These are phyloP conservation scores for Metarhizium album DNA, from an alignment of 2,329 filamentous ascomycete genomes.

Conservation along the genomic window DNA sequence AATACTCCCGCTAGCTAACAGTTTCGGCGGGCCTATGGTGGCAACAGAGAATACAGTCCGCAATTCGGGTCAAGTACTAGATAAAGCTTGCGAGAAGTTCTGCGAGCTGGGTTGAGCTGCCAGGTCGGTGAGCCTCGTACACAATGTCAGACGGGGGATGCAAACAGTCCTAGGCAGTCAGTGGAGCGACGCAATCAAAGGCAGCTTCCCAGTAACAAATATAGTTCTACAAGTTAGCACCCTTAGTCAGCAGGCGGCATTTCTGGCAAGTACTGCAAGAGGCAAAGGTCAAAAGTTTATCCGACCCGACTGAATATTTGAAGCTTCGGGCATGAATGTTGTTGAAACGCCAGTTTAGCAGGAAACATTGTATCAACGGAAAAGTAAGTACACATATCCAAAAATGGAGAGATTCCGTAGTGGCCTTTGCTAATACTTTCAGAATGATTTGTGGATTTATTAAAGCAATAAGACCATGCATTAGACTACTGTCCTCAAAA, in stretches of 20 bases:
- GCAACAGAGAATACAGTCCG: neutral
- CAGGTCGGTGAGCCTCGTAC: neutral
- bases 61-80: neutral
- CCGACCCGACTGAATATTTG: neutral
- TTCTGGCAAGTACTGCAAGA: neutral
- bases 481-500: slow-evolving; percentile 9
- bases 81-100: neutral
- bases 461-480: slow-evolving; percentile 11
- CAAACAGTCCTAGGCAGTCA: slow-evolving; percentile 12
- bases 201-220: neutral
- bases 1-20: neutral
- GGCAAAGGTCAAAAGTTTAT: neutral
- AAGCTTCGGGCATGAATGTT: neutral
- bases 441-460: slow-evolving; percentile 13
- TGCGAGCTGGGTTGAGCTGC: neutral
- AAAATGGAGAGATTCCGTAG: neutral
- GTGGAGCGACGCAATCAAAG: slow-evolving; percentile 13
- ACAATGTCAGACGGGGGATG: no score
- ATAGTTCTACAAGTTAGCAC: neutral
- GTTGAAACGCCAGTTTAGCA: neutral
- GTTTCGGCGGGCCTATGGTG: neutral
- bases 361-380: neutral
- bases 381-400: neutral
- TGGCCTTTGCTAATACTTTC: neutral
- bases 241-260: neutral